Evolutionary conservation across 2,329 filamentous ascomycete genomes (phyloP).

Genomic region (Aureobasidium melanogenum): DNA sequence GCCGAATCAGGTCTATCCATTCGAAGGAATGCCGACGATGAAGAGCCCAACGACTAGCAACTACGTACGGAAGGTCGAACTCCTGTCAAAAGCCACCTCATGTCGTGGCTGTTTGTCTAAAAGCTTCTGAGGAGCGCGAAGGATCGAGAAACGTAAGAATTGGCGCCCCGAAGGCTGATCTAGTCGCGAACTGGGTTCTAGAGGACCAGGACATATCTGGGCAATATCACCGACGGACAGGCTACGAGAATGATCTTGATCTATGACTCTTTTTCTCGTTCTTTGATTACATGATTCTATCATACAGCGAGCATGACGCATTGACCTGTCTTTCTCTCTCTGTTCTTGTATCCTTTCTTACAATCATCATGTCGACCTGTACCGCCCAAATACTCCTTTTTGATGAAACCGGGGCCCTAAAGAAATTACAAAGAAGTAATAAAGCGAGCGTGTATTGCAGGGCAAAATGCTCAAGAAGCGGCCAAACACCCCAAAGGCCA

Average conservation of each 20-base stretch:
- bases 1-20: not conserved
- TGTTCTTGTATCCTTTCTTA: conserved; percentile 5
- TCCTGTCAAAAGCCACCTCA: not conserved
- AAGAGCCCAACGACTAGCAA: not conserved
- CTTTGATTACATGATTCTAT: conserved; percentile 11
- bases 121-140: not conserved
- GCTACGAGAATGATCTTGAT: not conserved
- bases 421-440: conserved; percentile 11
- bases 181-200: not conserved
- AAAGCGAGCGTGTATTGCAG: not conserved
- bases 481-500: conserved; percentile 1
- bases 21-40: not conserved
- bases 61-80: not conserved
- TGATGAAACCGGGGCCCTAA: not conserved
- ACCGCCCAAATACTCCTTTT: conserved; percentile 6
- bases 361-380: conserved; percentile 9
- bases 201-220: not conserved
- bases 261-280: conserved; percentile 8
- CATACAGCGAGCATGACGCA: conserved; percentile 11
- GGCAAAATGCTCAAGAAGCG: not conserved
- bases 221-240: not conserved
- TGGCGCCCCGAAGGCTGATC: not conserved
- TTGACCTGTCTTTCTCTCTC: not conserved
- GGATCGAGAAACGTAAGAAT: not conserved
- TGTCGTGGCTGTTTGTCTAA: not conserved